Evolutionary conservation across 306 rosid genomes (phyloP), one percentile per base, ranked within the genome.

Genomic region (Ceratonia siliqua): DNA sequence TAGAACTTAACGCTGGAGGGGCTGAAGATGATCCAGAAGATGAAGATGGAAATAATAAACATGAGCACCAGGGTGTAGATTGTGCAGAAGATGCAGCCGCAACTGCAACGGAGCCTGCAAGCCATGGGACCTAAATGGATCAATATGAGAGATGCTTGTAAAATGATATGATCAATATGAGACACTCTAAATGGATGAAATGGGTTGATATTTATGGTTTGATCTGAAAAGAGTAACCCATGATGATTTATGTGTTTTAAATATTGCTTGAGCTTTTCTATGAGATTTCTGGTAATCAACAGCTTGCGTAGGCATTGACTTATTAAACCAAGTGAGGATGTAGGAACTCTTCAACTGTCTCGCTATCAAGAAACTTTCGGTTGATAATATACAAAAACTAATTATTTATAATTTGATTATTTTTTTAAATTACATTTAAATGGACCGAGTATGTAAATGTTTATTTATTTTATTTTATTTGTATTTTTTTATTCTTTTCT

Each of bases 1-100:
- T 53, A 50, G 62, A 84, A 73, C 3, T 73, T 80, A 9, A 84
- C 75, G 13, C 14, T 80, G 17, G 77, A 42, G 18, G 85, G 82
- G 0, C 53, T 13, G 45, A 80, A 67, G 17, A 62, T 10, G 49
- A 59, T 14, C 68, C 30, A 24, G 9, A 75, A 48, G 45, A 70
- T 5, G 52, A 55, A 2, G 0, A 27, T 0, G 43, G 68, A 28
- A 6, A 73, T 5, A 0, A 73, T 0, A 30, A 78, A 46, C 0
- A 58, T 21, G 72, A 70, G 1, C 0, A 75, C 9, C 1, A 57
- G 5, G 6, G 3, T 3, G 62, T 1, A 83, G 55, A 48, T 2
- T 64, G 56, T 38, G 55, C 42, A 62, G 33, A 9, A 74, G 53
- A 27, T 6, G 78, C 77, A 67, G 11, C 7, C 5, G 10, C n/a